Evolutionary conservation across 2,329 filamentous ascomycete species (phyloP).

Genomic region (Claviceps maximensis): DNA sequence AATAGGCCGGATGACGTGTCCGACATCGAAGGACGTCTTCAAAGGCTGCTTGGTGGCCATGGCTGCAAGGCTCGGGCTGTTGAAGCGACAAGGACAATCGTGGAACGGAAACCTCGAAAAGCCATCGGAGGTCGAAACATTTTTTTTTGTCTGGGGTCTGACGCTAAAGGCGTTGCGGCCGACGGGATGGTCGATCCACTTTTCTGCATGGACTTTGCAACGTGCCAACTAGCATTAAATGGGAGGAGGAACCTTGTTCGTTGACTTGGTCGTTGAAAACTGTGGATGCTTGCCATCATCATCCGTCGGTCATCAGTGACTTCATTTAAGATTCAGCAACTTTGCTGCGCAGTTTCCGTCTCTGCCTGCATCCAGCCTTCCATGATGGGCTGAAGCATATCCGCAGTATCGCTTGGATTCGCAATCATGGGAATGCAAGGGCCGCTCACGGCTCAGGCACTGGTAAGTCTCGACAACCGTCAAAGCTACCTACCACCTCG

Average conservation of each 20-base stretch:
- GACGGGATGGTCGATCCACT: background rate
- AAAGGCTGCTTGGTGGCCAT: conserved; percentile 49
- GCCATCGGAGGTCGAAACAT: conserved; percentile 3
- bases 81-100: background rate
- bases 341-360: background rate
- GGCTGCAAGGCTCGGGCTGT: conserved; percentile 4
- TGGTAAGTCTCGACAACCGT: conserved; percentile 27
- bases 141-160: conserved; percentile 1
- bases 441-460: conserved; percentile 41
- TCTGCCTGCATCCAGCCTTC: background rate
- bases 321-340: too few species aligned
- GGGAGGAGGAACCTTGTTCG: background rate
- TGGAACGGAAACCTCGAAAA: background rate
- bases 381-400: background rate
- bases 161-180: background rate
- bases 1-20: conserved; percentile 76
- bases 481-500: background rate
- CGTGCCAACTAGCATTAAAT: too few species aligned
- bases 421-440: conserved; percentile 38
- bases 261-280: too few species aligned
- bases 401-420: background rate
- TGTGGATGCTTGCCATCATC: too few species aligned
- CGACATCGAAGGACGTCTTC: conserved; percentile 83
- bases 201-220: too few species aligned
- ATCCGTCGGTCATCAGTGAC: background rate